Evolutionary conservation across 1,139 yeast genomes (phyloP).

Genomic region (Zygosaccharomyces sapae): DNA sequence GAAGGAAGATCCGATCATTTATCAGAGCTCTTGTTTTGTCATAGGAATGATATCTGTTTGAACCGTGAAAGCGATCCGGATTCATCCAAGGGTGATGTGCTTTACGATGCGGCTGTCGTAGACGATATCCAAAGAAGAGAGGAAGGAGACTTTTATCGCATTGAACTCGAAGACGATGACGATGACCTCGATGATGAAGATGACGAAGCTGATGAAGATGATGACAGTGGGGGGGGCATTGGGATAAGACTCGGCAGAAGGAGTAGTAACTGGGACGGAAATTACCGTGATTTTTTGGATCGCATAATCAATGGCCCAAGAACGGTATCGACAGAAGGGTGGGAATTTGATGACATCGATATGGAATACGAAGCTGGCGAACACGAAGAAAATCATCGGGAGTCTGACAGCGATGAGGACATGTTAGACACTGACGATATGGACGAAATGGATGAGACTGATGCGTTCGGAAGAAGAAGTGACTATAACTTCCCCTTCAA

Average conservation of each 20-base stretch:
- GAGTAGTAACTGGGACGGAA: slow-evolving; percentile 2
- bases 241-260: not conserved
- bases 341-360: slow-evolving; percentile 6
- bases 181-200: not conserved
- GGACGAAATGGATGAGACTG: slow-evolving; percentile 16
- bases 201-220: not conserved
- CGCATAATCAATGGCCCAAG: slow-evolving; percentile 5
- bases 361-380: slow-evolving; percentile 4
- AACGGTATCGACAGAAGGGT: not conserved
- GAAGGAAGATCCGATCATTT: slow-evolving; percentile 12
- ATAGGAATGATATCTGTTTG: slow-evolving; percentile 5
- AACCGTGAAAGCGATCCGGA: not conserved
- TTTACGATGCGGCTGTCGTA: slow-evolving; percentile 4
- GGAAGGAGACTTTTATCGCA: not conserved
- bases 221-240: not conserved
- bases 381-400: slow-evolving; percentile 4
- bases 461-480: slow-evolving; percentile 11
- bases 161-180: slow-evolving; percentile 2
- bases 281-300: slow-evolving; percentile 5
- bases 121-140: slow-evolving; percentile 5
- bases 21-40: slow-evolving; percentile 13
- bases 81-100: not conserved
- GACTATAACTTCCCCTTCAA: slow-evolving; percentile 1
- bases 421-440: slow-evolving; percentile 8
- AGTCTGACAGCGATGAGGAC: slow-evolving; percentile 5